Evolutionary conservation across 108 stramenopile species (phyloP).

Genomic region (Cyclotella kingstonii): DNA sequence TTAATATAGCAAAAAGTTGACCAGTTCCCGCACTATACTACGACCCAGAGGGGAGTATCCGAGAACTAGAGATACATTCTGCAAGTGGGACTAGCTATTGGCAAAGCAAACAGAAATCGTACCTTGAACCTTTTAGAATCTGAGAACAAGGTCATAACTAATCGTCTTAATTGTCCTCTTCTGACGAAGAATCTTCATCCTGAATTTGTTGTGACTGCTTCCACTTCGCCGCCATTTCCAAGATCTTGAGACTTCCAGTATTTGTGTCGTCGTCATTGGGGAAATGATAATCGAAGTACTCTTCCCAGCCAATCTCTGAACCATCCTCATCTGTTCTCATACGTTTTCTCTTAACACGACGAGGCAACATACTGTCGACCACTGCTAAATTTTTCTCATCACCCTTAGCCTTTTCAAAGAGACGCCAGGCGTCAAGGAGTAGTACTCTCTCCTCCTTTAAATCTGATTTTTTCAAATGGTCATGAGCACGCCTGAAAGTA

Average conservation of each 20-base stretch:
- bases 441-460: slow-evolving; percentile 92
- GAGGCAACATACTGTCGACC: slow-evolving; percentile 88
- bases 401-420: slow-evolving; percentile 83
- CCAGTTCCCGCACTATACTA: slow-evolving; percentile 37
- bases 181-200: slow-evolving; percentile 39
- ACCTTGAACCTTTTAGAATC: slow-evolving; percentile 2
- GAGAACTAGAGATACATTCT: slow-evolving; percentile 49
- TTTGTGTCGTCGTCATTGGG: slow-evolving; percentile 90
- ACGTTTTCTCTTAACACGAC: slow-evolving; percentile 91
- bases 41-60: slow-evolving; percentile 34
- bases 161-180: slow-evolving; percentile 47
- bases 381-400: slow-evolving; percentile 54
- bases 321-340: slow-evolving; percentile 85
- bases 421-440: slow-evolving; percentile 95
- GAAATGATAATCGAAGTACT: slow-evolving; percentile 98
- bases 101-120: neutral
- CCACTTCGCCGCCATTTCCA: slow-evolving; percentile 98
- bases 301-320: slow-evolving; percentile 92
- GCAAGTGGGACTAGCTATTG: slow-evolving; percentile 5
- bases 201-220: slow-evolving; percentile 67
- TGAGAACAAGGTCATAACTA: neutral
- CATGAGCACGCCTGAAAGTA: slow-evolving; percentile 85
- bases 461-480: slow-evolving; percentile 79
- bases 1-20: slow-evolving; percentile 48
- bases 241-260: slow-evolving; percentile 86